A percentile compares a stretch with the other conserved stretches of the same genome.
Conservation (phyloP, 2,329 filamentous ascomycete genomes). For the Pseudofabraea citricarpa region DNA sequence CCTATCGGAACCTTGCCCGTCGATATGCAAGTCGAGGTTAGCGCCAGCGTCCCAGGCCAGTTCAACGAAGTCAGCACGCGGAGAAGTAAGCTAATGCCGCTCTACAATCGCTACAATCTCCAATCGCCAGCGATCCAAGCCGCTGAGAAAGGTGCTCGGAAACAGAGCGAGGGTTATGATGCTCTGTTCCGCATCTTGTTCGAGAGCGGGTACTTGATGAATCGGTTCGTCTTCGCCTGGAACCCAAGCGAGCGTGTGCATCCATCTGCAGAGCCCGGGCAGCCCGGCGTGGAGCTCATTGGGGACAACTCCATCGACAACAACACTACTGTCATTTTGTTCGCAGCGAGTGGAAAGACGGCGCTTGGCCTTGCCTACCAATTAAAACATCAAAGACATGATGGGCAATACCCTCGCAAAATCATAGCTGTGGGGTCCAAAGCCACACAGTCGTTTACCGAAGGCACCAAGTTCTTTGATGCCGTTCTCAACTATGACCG, state of each 20-base stretch:
- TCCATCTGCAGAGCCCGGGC: conserved; percentile 3
- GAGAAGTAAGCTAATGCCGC: conserved; percentile 15
- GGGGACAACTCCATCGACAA: conserved; percentile 7
- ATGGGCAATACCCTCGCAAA: conserved; percentile 8
- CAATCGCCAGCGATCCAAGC: conserved; percentile 7
- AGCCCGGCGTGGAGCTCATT: too few species aligned
- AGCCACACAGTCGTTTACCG: conserved; percentile 13
- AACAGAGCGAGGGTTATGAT: conserved; percentile 15
- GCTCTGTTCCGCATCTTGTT: conserved; percentile 17
- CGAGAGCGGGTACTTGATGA: conserved; percentile 17
- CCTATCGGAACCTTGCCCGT: conserved; percentile 22
- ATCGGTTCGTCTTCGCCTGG: conserved; percentile 21
- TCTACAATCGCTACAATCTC: conserved; percentile 21
- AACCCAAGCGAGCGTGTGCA: conserved; percentile 10
- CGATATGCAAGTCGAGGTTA: conserved; percentile 15
- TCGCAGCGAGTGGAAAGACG: conserved; percentile 20
- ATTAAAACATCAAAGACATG: conserved; percentile 16
- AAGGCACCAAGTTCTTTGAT: conserved; percentile 17
- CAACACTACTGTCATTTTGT: conserved; percentile 17
- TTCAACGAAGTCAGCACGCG: conserved; percentile 15
- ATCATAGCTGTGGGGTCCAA: conserved; percentile 20
- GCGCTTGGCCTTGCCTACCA: conserved; percentile 18
- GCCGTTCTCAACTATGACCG: conserved; percentile 15
- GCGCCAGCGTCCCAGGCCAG: conserved; percentile 8
- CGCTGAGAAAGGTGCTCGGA: conserved; percentile 3